Evolutionary conservation across 352 stramenopile species (phyloP), one percentile per base, ranked within the genome.

Genomic region (Thraustotheca clavata): DNA sequence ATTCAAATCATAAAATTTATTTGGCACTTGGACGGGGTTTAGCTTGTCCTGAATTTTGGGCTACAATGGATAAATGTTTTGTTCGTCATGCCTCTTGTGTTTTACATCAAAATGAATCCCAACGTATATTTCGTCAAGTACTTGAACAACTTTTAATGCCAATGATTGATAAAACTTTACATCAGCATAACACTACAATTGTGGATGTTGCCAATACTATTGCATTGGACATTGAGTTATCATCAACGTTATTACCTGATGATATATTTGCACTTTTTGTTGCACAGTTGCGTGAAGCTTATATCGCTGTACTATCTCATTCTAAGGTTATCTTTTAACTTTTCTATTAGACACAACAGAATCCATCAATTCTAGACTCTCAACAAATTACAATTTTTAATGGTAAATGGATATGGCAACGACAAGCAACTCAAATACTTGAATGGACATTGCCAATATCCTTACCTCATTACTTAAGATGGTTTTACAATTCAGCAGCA

Each of bases 231-330:
- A 24, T 18, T 12, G 24, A 24, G 11, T 31, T 31, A 2, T 4
- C 39, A 2, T 2, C 39, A 24, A n/a, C 27, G 2, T 47, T 47
- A 4, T 47, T 24, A 4, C 2, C 27, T 9, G 40, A 65, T 32
- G 35, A 65, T 27, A 47, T 55, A 5, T 38, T 29, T 24, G 41
- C 22, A 2, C 39, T 39, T 20, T 65, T 65, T 65, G 57, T 65
- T 1, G 57, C 57, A 4, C 57, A 65, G 29, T 16, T 65, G 57
- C 57, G 57, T 5, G 57, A 65, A 48, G 47, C 39, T 18, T 65
- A 40, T 22, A 65, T 65, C 46, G 57, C 26, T 18, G 57, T 65
- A 54, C 16, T 20, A 33, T 6, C 43, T 14, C 33, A 29, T 52
- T 52, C 34, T 43, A 20, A 43, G 20, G 38, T 18, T 43, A 20